Base-by-base conservation (phyloP, 305 asterid species). In the Petunia hybrid region DNA sequence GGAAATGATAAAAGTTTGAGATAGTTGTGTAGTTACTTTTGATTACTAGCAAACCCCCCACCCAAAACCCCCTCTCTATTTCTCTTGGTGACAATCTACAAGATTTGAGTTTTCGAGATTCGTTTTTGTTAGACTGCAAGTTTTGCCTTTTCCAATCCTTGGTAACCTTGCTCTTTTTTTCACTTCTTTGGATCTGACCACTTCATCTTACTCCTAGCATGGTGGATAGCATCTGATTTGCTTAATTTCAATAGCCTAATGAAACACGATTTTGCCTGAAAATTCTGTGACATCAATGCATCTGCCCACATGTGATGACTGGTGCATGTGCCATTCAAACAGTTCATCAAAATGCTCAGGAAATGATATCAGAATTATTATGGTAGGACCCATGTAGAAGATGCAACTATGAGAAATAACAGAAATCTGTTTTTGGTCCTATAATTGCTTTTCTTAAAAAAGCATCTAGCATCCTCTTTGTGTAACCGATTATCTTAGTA, bases 11-110 rank as follows among this genome's bases (percentile, higher is more conserved):
- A 13, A 66, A 66, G 12, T 41, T 67, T 2, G 55, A 41, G 55
- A 67, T 66, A 53, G 14, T 67, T 67, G 14, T n/a, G 55, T 53
- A 67, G 9, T 67, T 67, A 51, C 38, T 41, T 67, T 67, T 67
- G 74, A 67, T 67, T 51, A 41, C 38, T n/a, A 41, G 38, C 14
- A 67, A 67, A 41, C n/a, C 75, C 75, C 55, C n/a, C 14, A 31
- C 14, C 55, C 22, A 22, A 22, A 22, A 22, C 22, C 31, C 31
- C 31, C 6, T 0, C 55, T 42, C 75, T n/a, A 40, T 67, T 40
- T 67, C 55, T 67, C 75, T 67, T 67, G 39, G 55, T 42, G 75
- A n/a, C 55, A n/a, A 6, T 67, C 55, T 42, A 14, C 14, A 67
- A 10, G 55, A n/a, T 7, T 67, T 41, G 55, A 40, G 31, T 22